A percentile compares a stretch with the other conserved stretches of the same genome.
These are phyloP conservation scores for Nakazawaea peltata DNA, from an alignment of 805 yeast genomes.

Conservation along the genomic window DNA sequence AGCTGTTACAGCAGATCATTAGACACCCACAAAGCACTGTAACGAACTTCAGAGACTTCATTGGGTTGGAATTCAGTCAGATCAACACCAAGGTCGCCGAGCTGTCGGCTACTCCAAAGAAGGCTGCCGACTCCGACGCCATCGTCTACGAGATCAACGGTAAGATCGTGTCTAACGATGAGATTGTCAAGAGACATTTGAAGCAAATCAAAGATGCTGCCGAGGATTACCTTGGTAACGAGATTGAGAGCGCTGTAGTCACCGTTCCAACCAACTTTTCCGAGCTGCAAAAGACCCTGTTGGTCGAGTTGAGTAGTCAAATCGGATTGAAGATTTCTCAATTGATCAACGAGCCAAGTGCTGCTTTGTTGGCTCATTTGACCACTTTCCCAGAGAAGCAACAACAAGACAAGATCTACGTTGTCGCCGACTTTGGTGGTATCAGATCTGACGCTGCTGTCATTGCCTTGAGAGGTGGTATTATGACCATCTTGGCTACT, in stretches of 20 bases:
- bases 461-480: constrained; percentile 88
- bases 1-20: constrained; percentile 85
- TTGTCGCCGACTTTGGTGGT: constrained; percentile 96
- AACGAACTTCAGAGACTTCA: constrained; percentile 85
- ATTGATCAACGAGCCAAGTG: constrained; percentile 85
- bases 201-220: constrained; percentile 80
- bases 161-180: constrained; percentile 61
- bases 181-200: constrained; percentile 79
- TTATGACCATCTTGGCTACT: constrained; percentile 81
- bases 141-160: constrained; percentile 57
- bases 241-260: constrained; percentile 75
- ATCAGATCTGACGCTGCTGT: constrained; percentile 94
- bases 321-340: constrained; percentile 81
- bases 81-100: constrained; percentile 60
- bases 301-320: constrained; percentile 51
- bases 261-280: constrained; percentile 88
- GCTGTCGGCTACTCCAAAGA: constrained; percentile 60
- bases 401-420: constrained; percentile 64
- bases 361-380: constrained; percentile 82
- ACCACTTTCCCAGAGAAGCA: constrained; percentile 38
- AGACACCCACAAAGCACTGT: constrained; percentile 87
- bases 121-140: constrained; percentile 56
- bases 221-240: constrained; percentile 80
- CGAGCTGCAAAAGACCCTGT: constrained; percentile 59
- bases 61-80: constrained; percentile 67